These are phyloP conservation scores for Narthecium ossifragum DNA, from an alignment of 106 monocot genomes.

Conservation along the genomic window DNA sequence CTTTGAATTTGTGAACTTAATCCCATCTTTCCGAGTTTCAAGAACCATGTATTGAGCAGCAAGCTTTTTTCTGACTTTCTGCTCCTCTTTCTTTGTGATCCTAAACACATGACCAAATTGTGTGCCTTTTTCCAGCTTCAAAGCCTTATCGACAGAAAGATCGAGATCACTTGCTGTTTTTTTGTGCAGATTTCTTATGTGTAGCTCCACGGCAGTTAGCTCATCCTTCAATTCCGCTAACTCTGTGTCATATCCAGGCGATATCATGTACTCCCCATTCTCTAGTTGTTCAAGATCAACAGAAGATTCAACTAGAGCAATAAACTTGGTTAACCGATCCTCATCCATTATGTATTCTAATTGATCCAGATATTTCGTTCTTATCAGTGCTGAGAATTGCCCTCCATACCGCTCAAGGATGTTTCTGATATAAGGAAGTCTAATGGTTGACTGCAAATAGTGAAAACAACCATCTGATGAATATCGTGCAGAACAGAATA, in stretches of 20 bases:
- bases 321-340: conserved; percentile 53
- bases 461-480: neutral
- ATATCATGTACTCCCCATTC: conserved; percentile 94
- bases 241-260: conserved; percentile 60
- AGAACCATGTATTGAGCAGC: conserved; percentile 64
- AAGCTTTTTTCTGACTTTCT: conserved; percentile 88
- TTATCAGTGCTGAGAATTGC: conserved; percentile 62
- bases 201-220: conserved; percentile 54
- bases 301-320: conserved; percentile 67
- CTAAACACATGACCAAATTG: conserved; percentile 97
- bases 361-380: conserved; percentile 41
- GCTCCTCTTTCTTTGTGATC: conserved; percentile 98
- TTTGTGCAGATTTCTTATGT: conserved; percentile 67
- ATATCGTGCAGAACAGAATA: neutral
- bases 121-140: conserved; percentile 86
- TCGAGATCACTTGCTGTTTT: conserved; percentile 83
- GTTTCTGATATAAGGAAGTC: conserved; percentile 69
- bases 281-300: conserved; percentile 83
- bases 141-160: conserved; percentile 66
- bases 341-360: conserved; percentile 50
- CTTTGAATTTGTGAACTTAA: conserved; percentile 85
- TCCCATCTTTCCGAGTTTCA: conserved; percentile 96
- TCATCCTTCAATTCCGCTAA: conserved; percentile 63
- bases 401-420: conserved; percentile 68
- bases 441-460: conserved; percentile 58